A percentile compares a stretch with the other conserved stretches of the same genome.
Conservation (phyloP, 2,329 filamentous ascomycete species). For the Colletotrichum somersetense region DNA sequence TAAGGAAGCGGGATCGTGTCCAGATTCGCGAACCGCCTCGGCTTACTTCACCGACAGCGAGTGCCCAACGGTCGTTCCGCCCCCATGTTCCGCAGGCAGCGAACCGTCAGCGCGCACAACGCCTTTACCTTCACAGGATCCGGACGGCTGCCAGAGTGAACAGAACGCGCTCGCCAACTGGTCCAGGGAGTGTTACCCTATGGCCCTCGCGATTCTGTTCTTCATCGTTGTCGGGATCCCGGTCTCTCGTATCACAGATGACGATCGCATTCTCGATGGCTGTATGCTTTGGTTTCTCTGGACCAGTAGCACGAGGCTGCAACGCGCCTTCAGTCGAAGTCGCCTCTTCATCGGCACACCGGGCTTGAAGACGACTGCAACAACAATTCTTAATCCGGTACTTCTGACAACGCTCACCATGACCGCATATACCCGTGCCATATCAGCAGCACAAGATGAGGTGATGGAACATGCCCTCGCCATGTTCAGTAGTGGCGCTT, state of each 20-base stretch:
- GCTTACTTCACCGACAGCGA: constrained; percentile 38
- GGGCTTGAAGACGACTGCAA: constrained; percentile 35
- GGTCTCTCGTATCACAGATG: constrained; percentile 49
- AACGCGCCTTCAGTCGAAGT: constrained; percentile 50
- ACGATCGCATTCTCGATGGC: constrained; percentile 59
- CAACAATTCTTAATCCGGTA: constrained; percentile 62
- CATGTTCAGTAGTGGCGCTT: constrained; percentile 51
- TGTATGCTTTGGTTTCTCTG: constrained; percentile 63
- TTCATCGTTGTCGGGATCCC: constrained; percentile 57
- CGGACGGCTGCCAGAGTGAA: neutral
- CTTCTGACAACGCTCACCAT: constrained; percentile 60
- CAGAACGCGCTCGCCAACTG: constrained; percentile 1
- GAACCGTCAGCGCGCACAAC: neutral
- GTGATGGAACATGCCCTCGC: constrained; percentile 49
- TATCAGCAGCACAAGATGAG: constrained; percentile 49
- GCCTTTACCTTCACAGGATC: neutral
- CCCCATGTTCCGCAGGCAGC: neutral
- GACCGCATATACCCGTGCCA: constrained; percentile 58
- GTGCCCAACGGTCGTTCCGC: constrained; percentile 14
- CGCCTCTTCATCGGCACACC: constrained; percentile 24
- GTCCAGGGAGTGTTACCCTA: constrained; percentile 44
- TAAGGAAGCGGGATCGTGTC: constrained; percentile 32
- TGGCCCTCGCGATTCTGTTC: constrained; percentile 50
- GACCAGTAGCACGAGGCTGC: constrained; percentile 56
- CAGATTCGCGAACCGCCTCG: constrained; percentile 29